Conservation (phyloP, 2,329 filamentous ascomycete genomes). For the Trichophyton benhamiae region DNA sequence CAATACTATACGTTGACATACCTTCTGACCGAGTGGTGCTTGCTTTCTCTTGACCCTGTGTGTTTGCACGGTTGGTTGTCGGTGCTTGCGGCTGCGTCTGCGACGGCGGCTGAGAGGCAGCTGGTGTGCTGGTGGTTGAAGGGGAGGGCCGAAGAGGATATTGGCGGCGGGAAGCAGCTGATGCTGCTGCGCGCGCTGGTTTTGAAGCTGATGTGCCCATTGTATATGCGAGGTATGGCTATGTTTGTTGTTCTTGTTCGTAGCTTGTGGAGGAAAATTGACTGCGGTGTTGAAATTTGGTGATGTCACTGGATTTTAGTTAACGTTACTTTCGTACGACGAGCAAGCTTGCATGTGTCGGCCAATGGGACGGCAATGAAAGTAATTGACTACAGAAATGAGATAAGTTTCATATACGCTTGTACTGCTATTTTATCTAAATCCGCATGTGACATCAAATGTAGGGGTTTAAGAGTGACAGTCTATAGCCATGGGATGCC, state of each 20-base stretch:
- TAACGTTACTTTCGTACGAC: not conserved
- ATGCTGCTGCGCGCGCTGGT: slow-evolving; percentile 30
- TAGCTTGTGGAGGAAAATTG: not conserved
- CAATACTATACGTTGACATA: slow-evolving; percentile 13
- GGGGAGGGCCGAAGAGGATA: slow-evolving; percentile 41
- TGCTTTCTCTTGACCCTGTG: slow-evolving; percentile 24
- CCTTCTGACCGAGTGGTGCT: slow-evolving; percentile 25
- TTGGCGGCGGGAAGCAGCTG: slow-evolving; percentile 40
- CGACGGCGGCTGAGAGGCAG: slow-evolving; percentile 17
- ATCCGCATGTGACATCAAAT: not conserved
- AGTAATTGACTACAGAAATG: not conserved
- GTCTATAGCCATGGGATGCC: not conserved
- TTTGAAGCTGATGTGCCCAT: slow-evolving; percentile 53
- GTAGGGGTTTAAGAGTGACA: not conserved
- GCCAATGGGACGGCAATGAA: not conserved
- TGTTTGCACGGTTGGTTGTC: slow-evolving; percentile 19
- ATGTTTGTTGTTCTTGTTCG: not conserved
- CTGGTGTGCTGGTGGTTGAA: slow-evolving; percentile 19
- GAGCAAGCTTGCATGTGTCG: not conserved
- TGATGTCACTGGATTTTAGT: not conserved
- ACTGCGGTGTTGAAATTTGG: not conserved
- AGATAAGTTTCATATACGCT: not conserved
- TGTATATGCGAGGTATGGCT: not conserved
- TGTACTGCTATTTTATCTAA: not conserved
- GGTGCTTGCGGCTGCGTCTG: not conserved